A percentile compares a stretch with the other conserved stretches of the same genome.
These are phyloP conservation scores for Fistulinella staudtii DNA, from an alignment of 1,284 basidiomycete species.

Conservation along the genomic window DNA sequence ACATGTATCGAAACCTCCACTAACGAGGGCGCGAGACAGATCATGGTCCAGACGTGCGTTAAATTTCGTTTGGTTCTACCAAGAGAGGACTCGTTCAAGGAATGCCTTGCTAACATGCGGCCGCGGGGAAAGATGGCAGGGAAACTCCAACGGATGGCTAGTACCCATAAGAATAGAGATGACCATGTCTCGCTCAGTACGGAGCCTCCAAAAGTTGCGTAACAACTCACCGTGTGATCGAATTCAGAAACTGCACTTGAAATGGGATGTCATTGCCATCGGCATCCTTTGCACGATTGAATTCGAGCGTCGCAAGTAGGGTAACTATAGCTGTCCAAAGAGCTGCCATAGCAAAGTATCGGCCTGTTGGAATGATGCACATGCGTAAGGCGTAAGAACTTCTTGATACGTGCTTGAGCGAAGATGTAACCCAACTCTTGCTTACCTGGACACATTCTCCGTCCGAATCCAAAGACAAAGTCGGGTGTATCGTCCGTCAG, in stretches of 20 bases:
- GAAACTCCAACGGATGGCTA: background rate
- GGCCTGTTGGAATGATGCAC: constrained; percentile 3
- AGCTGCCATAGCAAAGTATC: constrained; percentile 16
- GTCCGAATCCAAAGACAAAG: constrained; percentile 20
- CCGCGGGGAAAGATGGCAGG: background rate
- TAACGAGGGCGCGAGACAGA: no score
- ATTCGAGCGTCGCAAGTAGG: constrained; percentile 19
- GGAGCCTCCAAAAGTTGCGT: background rate
- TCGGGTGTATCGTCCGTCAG: constrained; percentile 13
- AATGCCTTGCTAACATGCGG: background rate
- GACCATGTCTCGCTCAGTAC: background rate
- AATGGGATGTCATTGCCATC: constrained; percentile 13
- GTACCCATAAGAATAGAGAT: background rate
- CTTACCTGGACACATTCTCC: constrained; percentile 17
- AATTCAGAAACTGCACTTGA: constrained; percentile 7
- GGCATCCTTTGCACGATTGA: constrained; percentile 11
- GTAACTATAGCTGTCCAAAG: constrained; percentile 18
- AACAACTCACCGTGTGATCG: constrained; percentile 5
- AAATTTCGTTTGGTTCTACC: no score
- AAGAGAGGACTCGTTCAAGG: background rate
- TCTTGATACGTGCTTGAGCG: no score
- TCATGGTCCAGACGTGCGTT: no score
- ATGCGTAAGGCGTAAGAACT: background rate
- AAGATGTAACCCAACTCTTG: no score
- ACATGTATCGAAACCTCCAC: no score